Conservation (phyloP, 345 rosid genomes). For the Citropsis articulata region DNA sequence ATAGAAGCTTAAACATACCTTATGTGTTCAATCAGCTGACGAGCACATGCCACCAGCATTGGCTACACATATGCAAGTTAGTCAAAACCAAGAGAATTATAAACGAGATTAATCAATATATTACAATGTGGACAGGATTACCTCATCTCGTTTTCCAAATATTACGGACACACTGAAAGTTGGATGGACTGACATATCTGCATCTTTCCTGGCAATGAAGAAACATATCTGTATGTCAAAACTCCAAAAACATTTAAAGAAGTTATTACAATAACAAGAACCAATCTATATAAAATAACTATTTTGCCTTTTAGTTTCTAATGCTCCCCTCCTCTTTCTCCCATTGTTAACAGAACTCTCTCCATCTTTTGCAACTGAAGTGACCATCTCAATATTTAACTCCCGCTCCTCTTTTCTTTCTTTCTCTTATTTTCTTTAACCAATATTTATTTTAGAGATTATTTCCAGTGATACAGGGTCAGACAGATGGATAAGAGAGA, state of each 20-base stretch:
- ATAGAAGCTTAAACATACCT: slow-evolving; percentile 41
- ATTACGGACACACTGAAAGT: slow-evolving; percentile 78
- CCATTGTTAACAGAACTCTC: not conserved
- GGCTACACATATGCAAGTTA: slow-evolving; percentile 47
- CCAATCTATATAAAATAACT: not conserved
- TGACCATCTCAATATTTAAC: not conserved
- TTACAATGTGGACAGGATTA: slow-evolving; percentile 17
- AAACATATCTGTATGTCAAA: slow-evolving; percentile 11
- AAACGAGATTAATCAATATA: slow-evolving; percentile 5
- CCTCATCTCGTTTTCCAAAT: slow-evolving; percentile 94
- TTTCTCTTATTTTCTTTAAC: not conserved
- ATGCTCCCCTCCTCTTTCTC: not conserved
- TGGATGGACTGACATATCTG: slow-evolving; percentile 71
- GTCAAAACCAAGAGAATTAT: slow-evolving; percentile 9
- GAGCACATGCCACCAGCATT: slow-evolving; percentile 76
- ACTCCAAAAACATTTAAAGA: not conserved
- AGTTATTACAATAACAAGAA: not conserved
- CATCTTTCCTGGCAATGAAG: slow-evolving; percentile 68
- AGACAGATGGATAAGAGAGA: not conserved
- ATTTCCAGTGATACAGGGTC: not conserved
- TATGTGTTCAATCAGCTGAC: slow-evolving; percentile 79
- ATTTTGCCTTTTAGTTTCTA: not conserved
- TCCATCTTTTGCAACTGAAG: not conserved
- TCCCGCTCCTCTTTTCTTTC: not conserved
- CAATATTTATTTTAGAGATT: not conserved